phyloP scores from a whole-genome alignment of 1,139 yeast species.

The Debaryomyces subglobosus region DNA sequence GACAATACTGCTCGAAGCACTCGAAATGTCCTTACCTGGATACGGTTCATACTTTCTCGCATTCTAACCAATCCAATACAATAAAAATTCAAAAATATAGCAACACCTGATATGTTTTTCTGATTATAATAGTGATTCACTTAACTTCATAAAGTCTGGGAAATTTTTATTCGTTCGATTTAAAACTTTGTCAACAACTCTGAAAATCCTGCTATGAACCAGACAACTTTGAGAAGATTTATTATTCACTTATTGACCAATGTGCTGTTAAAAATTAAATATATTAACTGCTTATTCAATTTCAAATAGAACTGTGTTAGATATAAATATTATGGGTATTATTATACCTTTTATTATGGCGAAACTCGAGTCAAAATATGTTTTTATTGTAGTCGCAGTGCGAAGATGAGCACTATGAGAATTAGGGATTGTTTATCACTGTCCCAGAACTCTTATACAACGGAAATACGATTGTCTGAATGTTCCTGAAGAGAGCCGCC shows the following conservation, averaged over 20 bases:
- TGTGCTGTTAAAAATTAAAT: background rate
- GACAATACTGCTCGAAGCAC: constrained; percentile 46
- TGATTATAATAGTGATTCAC: background rate
- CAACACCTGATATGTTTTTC: background rate
- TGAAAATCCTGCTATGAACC: background rate
- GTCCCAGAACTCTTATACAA: background rate
- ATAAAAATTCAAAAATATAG: background rate
- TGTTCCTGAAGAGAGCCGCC: background rate
- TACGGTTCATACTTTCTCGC: background rate
- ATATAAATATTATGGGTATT: background rate
- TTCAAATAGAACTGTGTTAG: background rate
- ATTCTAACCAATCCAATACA: background rate
- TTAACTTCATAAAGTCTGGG: constrained; percentile 1
- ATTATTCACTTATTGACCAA: background rate
- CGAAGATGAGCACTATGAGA: background rate
- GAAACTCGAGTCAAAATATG: constrained; percentile 1
- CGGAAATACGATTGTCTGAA: background rate
- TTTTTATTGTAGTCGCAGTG: constrained; percentile 3
- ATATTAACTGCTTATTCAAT: background rate
- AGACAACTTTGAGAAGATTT: background rate
- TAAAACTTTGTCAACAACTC: background rate
- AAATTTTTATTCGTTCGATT: background rate
- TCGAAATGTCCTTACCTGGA: constrained; percentile 14
- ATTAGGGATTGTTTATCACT: background rate
- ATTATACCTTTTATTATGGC: background rate